A percentile compares a stretch with the other conserved stretches of the same genome.
Evolutionary conservation across 2,329 filamentous ascomycete genomes (phyloP).

Genomic region (Furcasterigmium furcatum): DNA sequence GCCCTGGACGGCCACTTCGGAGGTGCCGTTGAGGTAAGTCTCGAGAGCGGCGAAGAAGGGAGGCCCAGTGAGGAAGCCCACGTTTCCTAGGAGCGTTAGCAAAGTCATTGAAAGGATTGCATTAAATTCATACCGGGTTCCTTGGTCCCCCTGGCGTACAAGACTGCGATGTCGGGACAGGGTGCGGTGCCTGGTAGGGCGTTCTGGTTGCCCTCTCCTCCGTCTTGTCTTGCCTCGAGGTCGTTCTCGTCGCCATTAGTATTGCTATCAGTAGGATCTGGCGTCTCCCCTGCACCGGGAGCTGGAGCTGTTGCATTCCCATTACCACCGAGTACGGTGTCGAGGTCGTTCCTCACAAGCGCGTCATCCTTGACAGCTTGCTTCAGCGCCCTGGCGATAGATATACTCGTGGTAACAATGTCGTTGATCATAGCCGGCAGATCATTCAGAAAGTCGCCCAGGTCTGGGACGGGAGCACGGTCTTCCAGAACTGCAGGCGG

Average conservation of each 20-base stretch:
- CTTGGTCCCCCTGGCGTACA: constrained; percentile 12
- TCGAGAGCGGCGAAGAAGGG: constrained; percentile 19
- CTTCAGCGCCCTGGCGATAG: constrained; percentile 10
- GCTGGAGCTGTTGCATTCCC: constrained; percentile 4
- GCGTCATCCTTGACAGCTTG: constrained; percentile 10
- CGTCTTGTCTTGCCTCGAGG: background rate
- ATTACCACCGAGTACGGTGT: background rate
- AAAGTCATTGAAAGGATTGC: background rate
- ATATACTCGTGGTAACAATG: constrained; percentile 8
- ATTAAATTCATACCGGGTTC: constrained; percentile 8
- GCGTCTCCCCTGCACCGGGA: too few relatives aligned
- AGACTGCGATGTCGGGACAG: constrained; percentile 11
- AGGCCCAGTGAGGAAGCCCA: constrained; percentile 22
- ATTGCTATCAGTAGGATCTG: background rate
- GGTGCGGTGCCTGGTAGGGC: constrained; percentile 1
- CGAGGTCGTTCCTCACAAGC: constrained; percentile 9
- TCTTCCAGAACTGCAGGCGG: background rate
- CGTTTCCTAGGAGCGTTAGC: constrained; percentile 17
- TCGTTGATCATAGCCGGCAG: constrained; percentile 5
- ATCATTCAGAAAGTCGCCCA: constrained; percentile 7
- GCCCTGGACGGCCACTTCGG: constrained; percentile 19
- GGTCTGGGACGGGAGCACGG: background rate
- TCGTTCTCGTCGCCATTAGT: background rate
- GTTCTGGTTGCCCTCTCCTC: too few relatives aligned
- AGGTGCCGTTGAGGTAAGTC: constrained; percentile 12